These are phyloP conservation scores for Mucor irregularis DNA, from an alignment of 371 early-diverging fungal genomes.

Conservation along the genomic window DNA sequence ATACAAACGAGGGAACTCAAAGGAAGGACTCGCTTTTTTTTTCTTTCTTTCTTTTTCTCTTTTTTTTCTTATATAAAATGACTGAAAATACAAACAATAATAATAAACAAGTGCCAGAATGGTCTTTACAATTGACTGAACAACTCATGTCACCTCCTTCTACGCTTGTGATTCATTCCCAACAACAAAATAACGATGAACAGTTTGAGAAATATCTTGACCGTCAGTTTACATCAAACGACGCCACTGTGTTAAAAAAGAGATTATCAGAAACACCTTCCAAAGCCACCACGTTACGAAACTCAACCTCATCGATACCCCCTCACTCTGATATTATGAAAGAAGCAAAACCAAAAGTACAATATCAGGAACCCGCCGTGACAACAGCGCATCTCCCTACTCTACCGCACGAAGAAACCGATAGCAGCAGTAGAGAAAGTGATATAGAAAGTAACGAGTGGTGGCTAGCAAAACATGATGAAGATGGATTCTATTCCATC, in stretches of 20 bases:
- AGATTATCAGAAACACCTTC: constrained; percentile 10
- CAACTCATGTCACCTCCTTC: constrained; percentile 13
- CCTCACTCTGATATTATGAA: too few relatives aligned
- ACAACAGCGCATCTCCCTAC: neutral
- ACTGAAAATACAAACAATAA: constrained; percentile 1
- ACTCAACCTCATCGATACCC: neutral
- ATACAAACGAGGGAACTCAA: constrained; percentile 3
- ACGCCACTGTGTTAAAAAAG: constrained; percentile 10
- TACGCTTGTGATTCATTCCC: constrained; percentile 3
- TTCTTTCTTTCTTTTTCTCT: constrained; percentile 1
- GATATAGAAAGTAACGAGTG: constrained; percentile 15
- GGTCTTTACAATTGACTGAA: constrained; percentile 21
- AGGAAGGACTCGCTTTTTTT: constrained; percentile 1
- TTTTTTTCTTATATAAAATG: neutral
- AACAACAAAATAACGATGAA: constrained; percentile 2
- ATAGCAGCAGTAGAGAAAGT: constrained; percentile 1
- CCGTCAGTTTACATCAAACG: constrained; percentile 11
- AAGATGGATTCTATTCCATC: constrained; percentile 37
- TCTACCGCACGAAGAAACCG: neutral
- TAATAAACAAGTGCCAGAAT: constrained; percentile 11
- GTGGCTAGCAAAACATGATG: constrained; percentile 34
- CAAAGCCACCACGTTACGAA: constrained; percentile 2
- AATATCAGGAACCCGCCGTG: too few relatives aligned
- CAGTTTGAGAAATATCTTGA: constrained; percentile 14
- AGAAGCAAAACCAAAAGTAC: too few relatives aligned